Evolutionary conservation across 176 grass and related monocot genomes (phyloP), one percentile per base, ranked within the genome.

Genomic region (Stipa capillata): DNA sequence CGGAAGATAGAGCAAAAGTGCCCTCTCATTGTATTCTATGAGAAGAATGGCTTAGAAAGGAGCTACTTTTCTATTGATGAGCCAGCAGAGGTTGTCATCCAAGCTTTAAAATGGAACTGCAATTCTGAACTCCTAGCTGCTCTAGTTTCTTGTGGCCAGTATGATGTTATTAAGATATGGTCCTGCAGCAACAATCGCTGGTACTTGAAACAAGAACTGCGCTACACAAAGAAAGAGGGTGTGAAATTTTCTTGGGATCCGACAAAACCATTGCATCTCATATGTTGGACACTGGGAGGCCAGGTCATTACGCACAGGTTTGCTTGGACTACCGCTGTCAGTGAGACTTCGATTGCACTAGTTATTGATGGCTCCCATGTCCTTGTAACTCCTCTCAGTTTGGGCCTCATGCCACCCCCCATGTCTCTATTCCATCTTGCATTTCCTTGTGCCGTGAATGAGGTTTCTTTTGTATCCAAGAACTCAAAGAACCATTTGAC

Each of bases 201-300:
- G 92, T 98, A 94, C 82, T 87, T 98, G 66, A 98, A 98, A 84
- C 92, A 94, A 78, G 95, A 98, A 74, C 81, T 92, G 34, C 84
- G 73, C 49, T 98, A 90, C 74, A 69, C 69, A 77, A 98, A 89
- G 78, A 74, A 93, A 50, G 89, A 97, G 62, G 63, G 72, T 33
- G 83, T 89, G 60, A 92, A 28, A 56, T 98, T 92, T 57, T 78
- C 42, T 43, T 98, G 95, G 95, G 92, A 98, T 74, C 92, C 88
- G 18, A 85, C 87, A 75, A 98, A 92, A 77, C 80, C 95, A 57
- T 65, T 92, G 35, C 88, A 88, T 89, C 76, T 98, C 33, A 68
- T 94, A 83, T 94, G 83, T 87, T 94, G 92, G 95, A 94, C 89
- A 77, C 28, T 87, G 55, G 29, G 44, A 79, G 90, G 95, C 20